Base-by-base conservation (phyloP, 148 eudicot species). In the Pharnaceum exiguum region DNA sequence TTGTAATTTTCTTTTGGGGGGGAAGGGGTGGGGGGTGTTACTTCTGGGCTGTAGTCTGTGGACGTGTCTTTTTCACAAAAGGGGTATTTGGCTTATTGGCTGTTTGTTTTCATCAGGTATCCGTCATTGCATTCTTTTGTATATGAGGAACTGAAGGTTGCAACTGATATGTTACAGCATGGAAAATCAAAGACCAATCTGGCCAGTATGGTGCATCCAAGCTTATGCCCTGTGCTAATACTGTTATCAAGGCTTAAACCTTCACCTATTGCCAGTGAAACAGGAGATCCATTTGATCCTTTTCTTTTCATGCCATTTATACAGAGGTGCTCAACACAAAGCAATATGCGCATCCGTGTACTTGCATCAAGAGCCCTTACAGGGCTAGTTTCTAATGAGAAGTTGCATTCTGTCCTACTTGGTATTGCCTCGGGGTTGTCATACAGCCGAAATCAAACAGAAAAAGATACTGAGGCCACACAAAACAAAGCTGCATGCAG, bases 211-310 rank as follows among this genome's bases (percentile, higher is more conserved):
- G 95, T 88, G 40, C 99, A 88, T 62, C 99, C 99, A 46, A 93
- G 99, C 75, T 67, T 93, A 64, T 93, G 96, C 61, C 99, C 99
- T 12, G 68, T 93, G 51, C 70, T 88, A 62, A 93, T 93, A 65
- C 82, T 93, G 48, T 62, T 93, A 63, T 85, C 96, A 15, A 81
- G 96, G 71, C 90, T 93, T 60, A 93, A 78, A 72, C 95, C 99
- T 71, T 93, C 99, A 48, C 74, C 99, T 26, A 78, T 93, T 49
- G 62, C 91, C 60, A 78, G 95, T 68, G 96, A 93, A 79, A 59
- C 78, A 16, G 95, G 89, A 60, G 95, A 93, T 72, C 55, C 69
- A 42, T 66, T 88, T 53, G 99, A 93, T 65, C 99, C 99, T 50
- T 85, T 83, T 52, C 63, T 88, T 5, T 88, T 93, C 55, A 85